These are phyloP conservation scores for Ogataea dorogensis DNA, from an alignment of 805 yeast species.

Conservation along the genomic window DNA sequence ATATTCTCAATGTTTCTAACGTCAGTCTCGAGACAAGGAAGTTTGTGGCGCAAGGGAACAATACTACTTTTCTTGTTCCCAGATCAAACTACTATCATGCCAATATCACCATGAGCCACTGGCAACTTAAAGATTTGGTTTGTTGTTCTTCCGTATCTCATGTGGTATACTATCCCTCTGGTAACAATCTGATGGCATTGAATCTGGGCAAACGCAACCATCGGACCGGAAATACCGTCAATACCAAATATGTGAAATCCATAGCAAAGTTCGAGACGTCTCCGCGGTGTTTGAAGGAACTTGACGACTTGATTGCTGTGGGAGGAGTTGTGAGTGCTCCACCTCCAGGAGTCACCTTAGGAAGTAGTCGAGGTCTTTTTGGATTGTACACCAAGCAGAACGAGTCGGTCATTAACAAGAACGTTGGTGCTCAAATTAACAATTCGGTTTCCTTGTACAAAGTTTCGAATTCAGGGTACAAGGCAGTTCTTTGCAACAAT, in stretches of 20 bases:
- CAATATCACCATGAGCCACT: conserved; percentile 34
- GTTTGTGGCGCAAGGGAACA: conserved; percentile 4
- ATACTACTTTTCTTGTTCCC: conserved; percentile 22
- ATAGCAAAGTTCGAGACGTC: conserved; percentile 56
- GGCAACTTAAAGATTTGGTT: conserved; percentile 61
- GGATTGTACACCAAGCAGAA: conserved; percentile 54
- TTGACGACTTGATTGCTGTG: conserved; percentile 46
- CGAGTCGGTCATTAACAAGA: conserved; percentile 46
- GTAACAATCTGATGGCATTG: conserved; percentile 43
- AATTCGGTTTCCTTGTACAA: conserved; percentile 66
- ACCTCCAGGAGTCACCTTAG: conserved; percentile 21
- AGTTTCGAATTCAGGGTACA: conserved; percentile 42
- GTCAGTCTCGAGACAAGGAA: conserved; percentile 5
- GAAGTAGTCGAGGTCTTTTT: conserved; percentile 60
- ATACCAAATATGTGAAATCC: conserved; percentile 31
- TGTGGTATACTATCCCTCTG: conserved; percentile 57
- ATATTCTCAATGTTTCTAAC: neutral
- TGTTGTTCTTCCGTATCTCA: conserved; percentile 47
- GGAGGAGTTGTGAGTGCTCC: conserved; percentile 43
- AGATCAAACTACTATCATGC: conserved; percentile 30
- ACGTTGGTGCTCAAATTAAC: conserved; percentile 79
- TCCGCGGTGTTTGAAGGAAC: conserved; percentile 70
- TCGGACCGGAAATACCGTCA: conserved; percentile 2
- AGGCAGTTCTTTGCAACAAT: conserved; percentile 76
- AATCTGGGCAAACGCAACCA: conserved; percentile 6